Evolutionary conservation across 495 filamentous ascomycete species (phyloP).

Genomic region (Talaromyces thailandensis): DNA sequence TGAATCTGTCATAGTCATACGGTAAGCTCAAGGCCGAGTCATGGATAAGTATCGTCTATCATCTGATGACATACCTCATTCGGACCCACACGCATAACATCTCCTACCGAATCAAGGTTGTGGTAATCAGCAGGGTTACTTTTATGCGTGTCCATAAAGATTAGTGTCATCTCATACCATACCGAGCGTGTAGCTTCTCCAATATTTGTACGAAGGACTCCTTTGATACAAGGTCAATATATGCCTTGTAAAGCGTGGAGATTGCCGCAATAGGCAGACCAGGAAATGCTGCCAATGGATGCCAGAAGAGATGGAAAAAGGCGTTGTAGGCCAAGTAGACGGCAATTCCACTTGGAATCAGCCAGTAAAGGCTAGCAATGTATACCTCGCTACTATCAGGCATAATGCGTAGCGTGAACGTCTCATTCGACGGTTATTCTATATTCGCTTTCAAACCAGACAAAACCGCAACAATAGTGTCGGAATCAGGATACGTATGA

Average conservation of each 20-base stretch:
- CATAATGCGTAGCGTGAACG: background rate
- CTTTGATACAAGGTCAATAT: conserved; percentile 5
- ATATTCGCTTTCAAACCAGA: background rate
- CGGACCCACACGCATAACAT: conserved; percentile 18
- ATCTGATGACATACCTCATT: conserved; percentile 13
- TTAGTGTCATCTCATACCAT: background rate
- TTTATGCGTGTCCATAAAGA: background rate
- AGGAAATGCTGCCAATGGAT: conserved; percentile 39
- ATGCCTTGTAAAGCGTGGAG: conserved; percentile 13
- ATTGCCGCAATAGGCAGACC: conserved; percentile 32
- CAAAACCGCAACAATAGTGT: background rate
- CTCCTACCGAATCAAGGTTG: background rate
- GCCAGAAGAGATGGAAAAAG: conserved; percentile 8
- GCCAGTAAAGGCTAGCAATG: background rate
- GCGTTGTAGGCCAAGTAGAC: background rate
- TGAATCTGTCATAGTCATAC: conserved; percentile 22
- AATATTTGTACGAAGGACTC: conserved; percentile 2
- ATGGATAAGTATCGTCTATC: background rate
- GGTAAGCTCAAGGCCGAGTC: background rate
- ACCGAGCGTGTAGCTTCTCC: conserved; percentile 4
- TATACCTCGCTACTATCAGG: background rate
- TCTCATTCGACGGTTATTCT: background rate
- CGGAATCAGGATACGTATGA: background rate
- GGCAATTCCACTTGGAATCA: background rate
- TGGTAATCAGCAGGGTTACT: background rate